Evolutionary conservation across 2,329 filamentous ascomycete species (phyloP), one percentile per base, ranked within the genome.

Genomic region (Polychaeton citri): DNA sequence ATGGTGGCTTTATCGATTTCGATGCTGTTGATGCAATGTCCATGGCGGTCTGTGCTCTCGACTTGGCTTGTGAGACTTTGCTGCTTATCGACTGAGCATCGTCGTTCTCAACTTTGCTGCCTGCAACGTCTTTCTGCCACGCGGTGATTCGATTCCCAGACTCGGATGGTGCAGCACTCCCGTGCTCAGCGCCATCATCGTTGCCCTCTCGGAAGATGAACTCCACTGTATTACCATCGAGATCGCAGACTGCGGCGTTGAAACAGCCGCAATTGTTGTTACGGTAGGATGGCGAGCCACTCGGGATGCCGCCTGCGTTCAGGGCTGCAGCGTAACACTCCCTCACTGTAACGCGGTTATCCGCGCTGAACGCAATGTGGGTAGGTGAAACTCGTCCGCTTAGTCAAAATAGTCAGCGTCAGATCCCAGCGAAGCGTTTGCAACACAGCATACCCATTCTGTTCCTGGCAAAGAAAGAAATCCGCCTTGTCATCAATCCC

Each of bases 221-320:
- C 53, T 90, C 82, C 53, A 93, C 76, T 47, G 72, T 81, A 62
- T 93, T 92, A 34, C 82, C 82, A 61, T 93, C 84, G 37, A 83
- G 70, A 58, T 93, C 85, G 41, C 76, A 70, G 28, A 85, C 63
- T 5, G 72, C 72, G 33, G 74, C 73, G 43, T 74, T 77, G 60
- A 76, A 68, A 63, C 74, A 64, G 59, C 71, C 61, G 50, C 64
- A 63, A 3, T 69, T 62, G 13, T 63, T 59, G 51, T 71, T 68
- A 38, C 72, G 64, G 51, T 62, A 50, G 48, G 65, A 64, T 47
- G 70, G 72, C 33, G 72, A 64, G 21, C 71, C 71, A 48, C 74
- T 71, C 17, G 73, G 68, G 41, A 65, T 65, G 13, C 67, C 74
- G 34, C 74, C 74, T 32, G 81, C 78, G 47, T 72, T 76, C 35